Base-by-base conservation (phyloP, 352 stramenopile species). In the Lagenidium giganteum region DNA sequence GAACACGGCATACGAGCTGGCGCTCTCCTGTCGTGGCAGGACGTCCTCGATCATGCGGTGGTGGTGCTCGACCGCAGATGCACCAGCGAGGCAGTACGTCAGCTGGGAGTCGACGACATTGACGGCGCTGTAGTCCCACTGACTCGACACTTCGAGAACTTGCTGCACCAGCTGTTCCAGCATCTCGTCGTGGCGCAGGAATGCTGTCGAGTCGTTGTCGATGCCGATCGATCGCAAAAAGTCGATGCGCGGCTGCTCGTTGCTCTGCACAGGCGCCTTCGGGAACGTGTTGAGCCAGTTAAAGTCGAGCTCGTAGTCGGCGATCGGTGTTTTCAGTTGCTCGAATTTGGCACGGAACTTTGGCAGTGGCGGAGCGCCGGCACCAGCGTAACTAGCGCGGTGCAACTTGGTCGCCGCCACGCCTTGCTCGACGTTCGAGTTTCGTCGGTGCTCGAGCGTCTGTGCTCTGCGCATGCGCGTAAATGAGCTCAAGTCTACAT, bases 221-320 rank as follows among this genome's bases (percentile, higher is more conserved):
- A n/a, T n/a, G n/a, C n/a, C n/a, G n/a, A n/a, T n/a, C n/a, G n/a
- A n/a, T n/a, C n/a, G n/a, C n/a, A 92, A 54, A 23, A 69, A 81
- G 34, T 70, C 65, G 7, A 77, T 54, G 12, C 79, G 71, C 22
- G 61, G 61, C 8, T 47, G 37, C 24, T 90, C 77, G 1, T 53
- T 22, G 23, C 47, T 28, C 18, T 34, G 52, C 16, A 26, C 13
- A 0, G 80, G 80, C 5, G 77, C 75, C 53, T 92, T 92, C 2
- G 80, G 80, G 50, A 78, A 92, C 16, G 76, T 73, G 58, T 89
- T 80, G 47, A 75, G 61, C 76, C 80, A 89, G 57, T 75, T 61
- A 50, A 85, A 92, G 53, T 92, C 70, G 8, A 89, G 56, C 8
- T 88, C 72, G 31, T 89, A 83, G 37, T 83, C 61, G 0, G 67